phyloP scores from a whole-genome alignment of 805 yeast species.

The Torulaspora franciscae region DNA sequence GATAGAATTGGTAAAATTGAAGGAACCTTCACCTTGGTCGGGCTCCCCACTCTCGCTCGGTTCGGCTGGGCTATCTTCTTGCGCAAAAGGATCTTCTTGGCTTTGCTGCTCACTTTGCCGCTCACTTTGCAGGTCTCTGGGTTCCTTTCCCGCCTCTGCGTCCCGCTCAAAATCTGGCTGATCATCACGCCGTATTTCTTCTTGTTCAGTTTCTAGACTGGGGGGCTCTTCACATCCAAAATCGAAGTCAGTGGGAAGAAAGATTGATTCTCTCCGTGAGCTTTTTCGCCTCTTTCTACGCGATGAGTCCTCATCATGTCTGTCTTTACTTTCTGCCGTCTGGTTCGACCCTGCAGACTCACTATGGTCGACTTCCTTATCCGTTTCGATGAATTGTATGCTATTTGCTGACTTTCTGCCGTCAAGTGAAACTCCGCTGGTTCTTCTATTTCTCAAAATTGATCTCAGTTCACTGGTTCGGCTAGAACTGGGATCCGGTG shows the following conservation, averaged over 20 bases:
- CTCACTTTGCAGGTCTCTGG: background rate
- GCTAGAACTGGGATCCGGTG: conserved; percentile 2
- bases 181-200: no score
- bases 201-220: background rate
- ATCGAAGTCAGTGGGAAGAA: conserved; percentile 34
- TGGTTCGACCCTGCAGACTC: background rate
- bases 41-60: conserved; percentile 6
- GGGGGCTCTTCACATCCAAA: conserved; percentile 15
- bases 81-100: conserved; percentile 1
- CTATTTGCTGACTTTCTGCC: conserved; percentile 11
- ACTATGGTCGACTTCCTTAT: conserved; percentile 17
- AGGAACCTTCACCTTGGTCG: conserved; percentile 13
- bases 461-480: conserved; percentile 7
- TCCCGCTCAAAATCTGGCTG: background rate
- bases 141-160: background rate
- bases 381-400: conserved; percentile 9
- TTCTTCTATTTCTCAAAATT: conserved; percentile 7
- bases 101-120: background rate
- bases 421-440: background rate
- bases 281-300: conserved; percentile 37
- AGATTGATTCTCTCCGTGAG: conserved; percentile 41
- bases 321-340: conserved; percentile 6
- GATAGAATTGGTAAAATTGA: conserved; percentile 29
- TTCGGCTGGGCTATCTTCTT: conserved; percentile 3
- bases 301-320: conserved; percentile 18